Evolutionary conservation across 441 rosid genomes (phyloP).

Genomic region (Brassica balearica): DNA sequence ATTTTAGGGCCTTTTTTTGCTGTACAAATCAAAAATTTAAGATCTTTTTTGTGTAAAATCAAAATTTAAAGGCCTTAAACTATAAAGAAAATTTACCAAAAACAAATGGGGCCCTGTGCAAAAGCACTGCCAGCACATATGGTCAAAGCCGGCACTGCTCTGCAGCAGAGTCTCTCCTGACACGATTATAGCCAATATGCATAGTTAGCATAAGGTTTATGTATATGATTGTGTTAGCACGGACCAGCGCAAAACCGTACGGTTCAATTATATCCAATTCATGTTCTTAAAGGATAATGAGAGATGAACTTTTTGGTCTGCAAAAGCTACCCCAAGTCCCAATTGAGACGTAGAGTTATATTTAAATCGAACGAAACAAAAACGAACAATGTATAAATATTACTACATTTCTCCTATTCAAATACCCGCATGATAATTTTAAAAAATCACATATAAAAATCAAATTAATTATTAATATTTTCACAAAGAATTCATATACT

Average conservation of each 20-base stretch:
- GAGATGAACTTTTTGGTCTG: not conserved
- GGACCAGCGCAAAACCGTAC: not conserved
- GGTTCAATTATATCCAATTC: not conserved
- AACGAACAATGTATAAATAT: not conserved
- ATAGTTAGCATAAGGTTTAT: not conserved
- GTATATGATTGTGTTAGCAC: not conserved
- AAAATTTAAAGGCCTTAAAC: too few species aligned
- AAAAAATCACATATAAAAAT: not conserved
- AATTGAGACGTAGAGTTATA: not conserved
- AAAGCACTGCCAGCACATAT: too few species aligned
- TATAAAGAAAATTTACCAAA: too few species aligned
- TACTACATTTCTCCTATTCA: conserved; percentile 1
- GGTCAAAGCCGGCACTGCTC: too few species aligned
- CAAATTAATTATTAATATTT: not conserved
- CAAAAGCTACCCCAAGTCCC: not conserved
- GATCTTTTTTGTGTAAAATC: too few species aligned
- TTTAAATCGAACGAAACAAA: not conserved
- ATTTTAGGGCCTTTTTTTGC: too few species aligned
- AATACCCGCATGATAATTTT: not conserved
- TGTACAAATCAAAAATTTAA: too few species aligned
- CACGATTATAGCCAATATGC: not conserved
- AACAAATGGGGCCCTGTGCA: too few species aligned
- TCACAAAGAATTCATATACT: not conserved
- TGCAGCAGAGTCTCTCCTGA: too few species aligned
- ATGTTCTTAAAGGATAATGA: not conserved